A percentile compares a stretch with the other conserved stretches of the same genome.
Evolutionary conservation across 805 yeast genomes (phyloP).

Genomic region (Tanozyma kutaoensis): DNA sequence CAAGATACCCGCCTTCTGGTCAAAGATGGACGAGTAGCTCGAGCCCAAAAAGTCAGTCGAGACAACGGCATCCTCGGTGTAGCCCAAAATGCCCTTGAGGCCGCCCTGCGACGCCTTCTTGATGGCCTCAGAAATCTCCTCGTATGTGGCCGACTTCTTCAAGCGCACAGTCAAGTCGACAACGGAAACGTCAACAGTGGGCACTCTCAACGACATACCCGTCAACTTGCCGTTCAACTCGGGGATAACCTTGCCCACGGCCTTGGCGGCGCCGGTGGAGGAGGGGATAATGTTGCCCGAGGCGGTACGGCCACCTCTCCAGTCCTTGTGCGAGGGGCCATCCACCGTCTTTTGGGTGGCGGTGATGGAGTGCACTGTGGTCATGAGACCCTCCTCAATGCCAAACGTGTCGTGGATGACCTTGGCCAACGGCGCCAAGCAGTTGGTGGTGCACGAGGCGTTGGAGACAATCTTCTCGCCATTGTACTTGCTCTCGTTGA

Average conservation of each 20-base stretch:
- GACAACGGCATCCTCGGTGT: slow-evolving; percentile 88
- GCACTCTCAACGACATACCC: slow-evolving; percentile 89
- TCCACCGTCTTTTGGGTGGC: slow-evolving; percentile 95
- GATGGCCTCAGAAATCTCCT: slow-evolving; percentile 65
- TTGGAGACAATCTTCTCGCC: slow-evolving; percentile 71
- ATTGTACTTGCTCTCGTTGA: slow-evolving; percentile 69
- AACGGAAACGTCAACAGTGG: slow-evolving; percentile 87
- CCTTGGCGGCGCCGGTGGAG: slow-evolving; percentile 96
- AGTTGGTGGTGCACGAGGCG: slow-evolving; percentile 94
- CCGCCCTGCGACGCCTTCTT: slow-evolving; percentile 67
- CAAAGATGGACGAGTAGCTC: slow-evolving; percentile 77
- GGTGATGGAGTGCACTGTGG: slow-evolving; percentile 92
- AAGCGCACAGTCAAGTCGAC: slow-evolving; percentile 85
- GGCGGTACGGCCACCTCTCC: slow-evolving; percentile 98
- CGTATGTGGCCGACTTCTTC: slow-evolving; percentile 65
- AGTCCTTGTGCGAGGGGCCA: slow-evolving; percentile 95
- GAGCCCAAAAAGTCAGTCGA: slow-evolving; percentile 83
- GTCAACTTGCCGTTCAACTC: slow-evolving; percentile 85
- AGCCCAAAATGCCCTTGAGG: slow-evolving; percentile 74
- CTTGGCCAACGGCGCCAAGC: slow-evolving; percentile 91
- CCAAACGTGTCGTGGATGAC: slow-evolving; percentile 77
- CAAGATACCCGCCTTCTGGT: slow-evolving; percentile 82
- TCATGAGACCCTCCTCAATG: slow-evolving; percentile 86
- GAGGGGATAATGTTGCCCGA: slow-evolving; percentile 92
- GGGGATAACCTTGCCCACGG: slow-evolving; percentile 92